phyloP scores from a whole-genome alignment of 2,329 filamentous ascomycete species.

The Epichloe sibirici region DNA sequence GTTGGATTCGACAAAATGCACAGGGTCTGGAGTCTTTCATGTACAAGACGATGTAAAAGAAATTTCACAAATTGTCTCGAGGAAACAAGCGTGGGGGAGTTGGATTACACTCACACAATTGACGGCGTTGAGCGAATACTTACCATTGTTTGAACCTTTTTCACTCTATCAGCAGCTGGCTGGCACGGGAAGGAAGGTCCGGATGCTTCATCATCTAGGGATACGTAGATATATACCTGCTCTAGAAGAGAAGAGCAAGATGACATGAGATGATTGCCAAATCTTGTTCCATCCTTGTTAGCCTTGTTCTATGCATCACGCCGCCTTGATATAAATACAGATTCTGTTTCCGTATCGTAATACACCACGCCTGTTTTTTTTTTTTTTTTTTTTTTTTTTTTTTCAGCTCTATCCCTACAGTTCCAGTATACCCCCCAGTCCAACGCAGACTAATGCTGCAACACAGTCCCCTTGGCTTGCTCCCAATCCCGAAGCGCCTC shows the following conservation, averaged over 20 bases:
- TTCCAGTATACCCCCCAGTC: no score
- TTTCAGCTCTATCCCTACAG: no score
- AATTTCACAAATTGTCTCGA: neutral
- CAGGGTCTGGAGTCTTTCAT: neutral
- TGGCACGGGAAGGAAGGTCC: neutral
- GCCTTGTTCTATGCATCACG: no score
- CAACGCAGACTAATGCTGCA: constrained; percentile 31
- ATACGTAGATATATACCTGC: no score
- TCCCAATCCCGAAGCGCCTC: constrained; percentile 79
- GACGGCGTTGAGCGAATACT: constrained; percentile 1
- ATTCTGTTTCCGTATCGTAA: no score
- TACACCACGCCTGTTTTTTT: no score
- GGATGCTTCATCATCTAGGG: neutral
- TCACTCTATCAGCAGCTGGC: neutral
- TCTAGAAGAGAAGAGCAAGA: no score
- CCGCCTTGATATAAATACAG: no score
- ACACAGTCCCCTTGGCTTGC: constrained; percentile 49
- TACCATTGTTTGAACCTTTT: neutral
- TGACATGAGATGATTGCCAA: no score
- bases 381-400: no score
- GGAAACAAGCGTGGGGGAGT: neutral
- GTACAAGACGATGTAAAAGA: constrained; percentile 1
- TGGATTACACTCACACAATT: neutral
- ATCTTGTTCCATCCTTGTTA: no score
- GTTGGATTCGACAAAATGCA: neutral